Evolutionary conservation across 2,329 filamentous ascomycete genomes (phyloP), one percentile per base, ranked within the genome.

Genomic region (Exutisphaerella laricina): DNA sequence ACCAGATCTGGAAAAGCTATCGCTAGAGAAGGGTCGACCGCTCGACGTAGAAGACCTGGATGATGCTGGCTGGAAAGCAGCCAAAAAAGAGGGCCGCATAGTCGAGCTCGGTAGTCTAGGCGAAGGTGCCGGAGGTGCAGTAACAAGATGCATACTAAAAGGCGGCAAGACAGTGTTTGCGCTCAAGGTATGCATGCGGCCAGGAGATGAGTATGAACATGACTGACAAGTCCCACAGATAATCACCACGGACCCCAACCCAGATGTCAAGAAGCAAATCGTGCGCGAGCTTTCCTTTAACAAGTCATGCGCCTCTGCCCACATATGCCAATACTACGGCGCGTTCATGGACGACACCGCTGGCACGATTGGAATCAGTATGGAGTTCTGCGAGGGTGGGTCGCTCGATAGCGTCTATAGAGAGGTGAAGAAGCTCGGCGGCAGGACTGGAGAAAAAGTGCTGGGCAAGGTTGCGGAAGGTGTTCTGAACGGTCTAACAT

Each of bases 321-420:
- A 97, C 65, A 98, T 98, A 59, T 98, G 92, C 69, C 82, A 85
- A 51, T 98, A 98, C 69, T 98, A 96, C 60, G 92, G 92, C 51
- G 90, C 90, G 29, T 98, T 97, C 64, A 87, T 94, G 63, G 90
- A 98, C 62, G 85, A 92, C 45, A 84, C 88, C n/a, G 94, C 88
- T 7, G 88, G 89, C 38, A 97, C 90, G 35, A 97, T 98, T 55
- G 95, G 88, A 35, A 98, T 98, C 61, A 89, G 88, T 44, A 98
- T 98, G 92, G 92, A 98, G 64, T 97, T 94, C 59, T 98, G 92
- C 63, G 92, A 97, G 67, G 92, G 92, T 45, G 92, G 92, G 40
- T 95, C 88, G 34, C 77, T 98, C 14, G 89, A 98, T 70, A 92
- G 87, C 62, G 92, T 98, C 53, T 98, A 98, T 72, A 87, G 87